These are phyloP conservation scores for Pleurotus citrinopileatus DNA, from an alignment of 768 basidiomycete species.

Conservation along the genomic window DNA sequence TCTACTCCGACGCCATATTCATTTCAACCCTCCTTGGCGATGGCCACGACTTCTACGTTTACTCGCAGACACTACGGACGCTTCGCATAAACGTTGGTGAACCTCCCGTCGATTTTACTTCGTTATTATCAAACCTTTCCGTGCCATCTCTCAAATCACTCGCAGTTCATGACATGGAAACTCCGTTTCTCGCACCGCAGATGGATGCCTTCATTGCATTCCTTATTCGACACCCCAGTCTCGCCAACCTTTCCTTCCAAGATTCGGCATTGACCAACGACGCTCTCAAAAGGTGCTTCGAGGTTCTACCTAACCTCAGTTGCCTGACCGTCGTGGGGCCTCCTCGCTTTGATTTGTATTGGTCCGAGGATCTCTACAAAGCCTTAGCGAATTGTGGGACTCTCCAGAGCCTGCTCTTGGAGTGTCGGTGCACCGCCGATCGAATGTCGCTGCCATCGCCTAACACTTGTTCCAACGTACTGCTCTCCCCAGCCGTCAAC, in stretches of 20 bases:
- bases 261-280: background rate
- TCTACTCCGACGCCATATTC: background rate
- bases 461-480: no score
- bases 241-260: background rate
- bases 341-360: no score
- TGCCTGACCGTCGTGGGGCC: no score
- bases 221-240: background rate
- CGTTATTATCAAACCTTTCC: background rate
- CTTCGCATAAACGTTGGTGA: background rate
- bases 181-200: background rate
- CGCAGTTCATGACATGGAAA: background rate
- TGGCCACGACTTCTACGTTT: background rate
- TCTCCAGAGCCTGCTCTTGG: no score
- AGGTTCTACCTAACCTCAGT: no score
- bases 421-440: no score
- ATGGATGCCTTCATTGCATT: background rate
- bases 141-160: background rate
- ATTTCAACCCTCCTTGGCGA: background rate
- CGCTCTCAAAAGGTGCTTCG: background rate
- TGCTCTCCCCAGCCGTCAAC: no score
- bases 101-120: background rate
- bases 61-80: background rate
- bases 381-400: no score
- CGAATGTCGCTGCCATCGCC: no score
- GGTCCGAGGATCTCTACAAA: no score